Percentiles rank a stretch among this genome's conserved stretches.
phyloP scores from a whole-genome alignment of 768 basidiomycete genomes.

The Mycena maculata region DNA sequence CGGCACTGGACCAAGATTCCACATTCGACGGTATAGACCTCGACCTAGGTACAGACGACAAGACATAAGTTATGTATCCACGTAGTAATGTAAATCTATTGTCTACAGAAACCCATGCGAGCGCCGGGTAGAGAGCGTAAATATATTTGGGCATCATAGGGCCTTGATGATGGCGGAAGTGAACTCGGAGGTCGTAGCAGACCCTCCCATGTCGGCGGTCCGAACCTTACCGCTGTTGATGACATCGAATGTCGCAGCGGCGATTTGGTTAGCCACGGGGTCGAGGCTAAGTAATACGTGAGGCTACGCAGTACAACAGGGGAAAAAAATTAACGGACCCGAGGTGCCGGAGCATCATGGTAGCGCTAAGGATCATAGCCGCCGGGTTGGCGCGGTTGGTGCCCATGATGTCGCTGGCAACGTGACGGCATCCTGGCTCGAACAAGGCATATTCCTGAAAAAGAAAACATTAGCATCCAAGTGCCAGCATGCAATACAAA shows the following conservation, averaged over 20 bases:
- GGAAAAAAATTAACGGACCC: slow-evolving; percentile 65
- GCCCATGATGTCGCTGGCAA: slow-evolving; percentile 96
- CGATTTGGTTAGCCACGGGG: slow-evolving; percentile 92
- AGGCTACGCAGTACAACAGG: slow-evolving; percentile 21
- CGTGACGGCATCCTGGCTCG: slow-evolving; percentile 97
- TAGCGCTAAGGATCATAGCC: slow-evolving; percentile 96
- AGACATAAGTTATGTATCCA: slow-evolving; percentile 36
- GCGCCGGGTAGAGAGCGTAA: slow-evolving; percentile 26
- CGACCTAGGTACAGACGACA: slow-evolving; percentile 37
- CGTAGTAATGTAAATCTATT: slow-evolving; percentile 34
- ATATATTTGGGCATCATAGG: slow-evolving; percentile 51
- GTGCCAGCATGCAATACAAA: slow-evolving; percentile 14
- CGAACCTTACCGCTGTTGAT: slow-evolving; percentile 89
- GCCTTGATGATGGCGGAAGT: slow-evolving; percentile 91
- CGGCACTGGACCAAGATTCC: slow-evolving; percentile 57
- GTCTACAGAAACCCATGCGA: slow-evolving; percentile 24
- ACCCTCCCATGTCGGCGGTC: slow-evolving; percentile 97
- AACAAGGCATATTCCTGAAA: slow-evolving; percentile 94
- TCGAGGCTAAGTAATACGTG: slow-evolving; percentile 74
- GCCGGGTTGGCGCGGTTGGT: slow-evolving; percentile 96
- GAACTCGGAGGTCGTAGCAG: slow-evolving; percentile 93
- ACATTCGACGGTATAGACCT: slow-evolving; percentile 60
- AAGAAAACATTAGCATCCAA: slow-evolving; percentile 10
- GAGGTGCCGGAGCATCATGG: slow-evolving; percentile 97
- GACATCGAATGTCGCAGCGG: slow-evolving; percentile 91